Conservation (phyloP, 805 yeast species). For the Spathaspora gorwiae region DNA sequence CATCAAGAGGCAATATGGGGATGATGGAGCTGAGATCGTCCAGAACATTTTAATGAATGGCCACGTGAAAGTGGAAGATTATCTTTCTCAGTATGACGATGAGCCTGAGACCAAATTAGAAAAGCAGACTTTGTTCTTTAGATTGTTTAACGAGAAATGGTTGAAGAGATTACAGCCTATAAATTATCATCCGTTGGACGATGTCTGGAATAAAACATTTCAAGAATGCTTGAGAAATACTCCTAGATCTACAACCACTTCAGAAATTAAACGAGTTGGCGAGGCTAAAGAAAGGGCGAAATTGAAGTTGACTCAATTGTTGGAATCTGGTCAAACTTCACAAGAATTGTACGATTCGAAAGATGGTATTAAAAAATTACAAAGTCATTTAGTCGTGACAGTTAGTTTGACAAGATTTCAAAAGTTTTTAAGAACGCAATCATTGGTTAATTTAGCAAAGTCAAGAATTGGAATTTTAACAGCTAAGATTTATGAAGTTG, state of each 20-base stretch:
- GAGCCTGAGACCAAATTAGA: slow-evolving; percentile 12
- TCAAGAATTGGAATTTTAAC: slow-evolving; percentile 69
- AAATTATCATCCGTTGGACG: slow-evolving; percentile 32
- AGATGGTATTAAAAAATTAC: slow-evolving; percentile 41
- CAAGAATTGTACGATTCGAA: slow-evolving; percentile 22
- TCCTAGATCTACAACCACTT: slow-evolving; percentile 33
- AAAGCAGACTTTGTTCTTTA: slow-evolving; percentile 21
- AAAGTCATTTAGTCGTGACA: slow-evolving; percentile 48
- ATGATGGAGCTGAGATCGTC: slow-evolving; percentile 51
- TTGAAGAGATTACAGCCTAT: slow-evolving; percentile 24
- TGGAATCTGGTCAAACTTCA: slow-evolving; percentile 25
- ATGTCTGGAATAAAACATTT: slow-evolving; percentile 34
- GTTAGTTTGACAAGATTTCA: slow-evolving; percentile 65
- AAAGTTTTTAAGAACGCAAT: slow-evolving; percentile 59
- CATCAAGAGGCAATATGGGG: slow-evolving; percentile 44
- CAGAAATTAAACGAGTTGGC: slow-evolving; percentile 40
- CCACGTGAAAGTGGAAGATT: slow-evolving; percentile 53
- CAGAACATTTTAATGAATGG: slow-evolving; percentile 72
- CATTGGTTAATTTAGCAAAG: slow-evolving; percentile 57
- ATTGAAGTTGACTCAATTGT: slow-evolving; percentile 26
- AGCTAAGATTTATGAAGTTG: slow-evolving; percentile 56
- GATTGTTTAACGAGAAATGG: slow-evolving; percentile 35
- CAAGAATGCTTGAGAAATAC: slow-evolving; percentile 30
- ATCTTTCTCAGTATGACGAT: slow-evolving; percentile 20
- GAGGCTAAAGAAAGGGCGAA: slow-evolving; percentile 61